phyloP scores from a whole-genome alignment of 1,139 yeast genomes.

The Yamadazyma diddensiae region DNA sequence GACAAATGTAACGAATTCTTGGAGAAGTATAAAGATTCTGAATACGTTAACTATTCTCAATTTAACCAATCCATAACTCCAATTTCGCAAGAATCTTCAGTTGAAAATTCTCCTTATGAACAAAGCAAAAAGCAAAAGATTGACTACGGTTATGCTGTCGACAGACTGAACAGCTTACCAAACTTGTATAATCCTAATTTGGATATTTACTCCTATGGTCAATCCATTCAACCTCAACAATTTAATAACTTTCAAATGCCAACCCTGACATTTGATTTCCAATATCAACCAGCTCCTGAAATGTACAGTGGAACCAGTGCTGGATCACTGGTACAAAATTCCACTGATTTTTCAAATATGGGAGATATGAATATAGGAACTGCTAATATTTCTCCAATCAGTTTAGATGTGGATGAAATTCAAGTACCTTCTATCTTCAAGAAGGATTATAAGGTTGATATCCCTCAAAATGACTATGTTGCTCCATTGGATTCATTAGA shows the following conservation, averaged over 20 bases:
- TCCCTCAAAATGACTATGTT: constrained; percentile 2
- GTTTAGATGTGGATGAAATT: constrained; percentile 9
- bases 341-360: neutral
- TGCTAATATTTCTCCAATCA: constrained; percentile 6
- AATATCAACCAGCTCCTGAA: neutral
- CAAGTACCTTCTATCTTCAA: constrained; percentile 9
- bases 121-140: constrained; percentile 1
- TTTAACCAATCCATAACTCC: constrained; percentile 13
- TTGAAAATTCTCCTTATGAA: constrained; percentile 1
- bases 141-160: constrained; percentile 1
- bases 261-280: neutral
- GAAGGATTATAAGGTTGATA: constrained; percentile 9
- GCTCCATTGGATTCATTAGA: constrained; percentile 1
- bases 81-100: constrained; percentile 7
- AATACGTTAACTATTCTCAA: constrained; percentile 13
- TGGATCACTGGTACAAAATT: neutral
- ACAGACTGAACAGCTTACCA: constrained; percentile 7
- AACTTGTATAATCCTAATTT: constrained; percentile 4
- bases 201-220: constrained; percentile 1
- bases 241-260: neutral
- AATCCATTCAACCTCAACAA: neutral
- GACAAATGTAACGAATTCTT: constrained; percentile 80
- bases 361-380: neutral
- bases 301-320: neutral
- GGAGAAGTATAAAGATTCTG: constrained; percentile 30